Conservation (phyloP, 139 green algal species). For the Marvania coccoides region DNA sequence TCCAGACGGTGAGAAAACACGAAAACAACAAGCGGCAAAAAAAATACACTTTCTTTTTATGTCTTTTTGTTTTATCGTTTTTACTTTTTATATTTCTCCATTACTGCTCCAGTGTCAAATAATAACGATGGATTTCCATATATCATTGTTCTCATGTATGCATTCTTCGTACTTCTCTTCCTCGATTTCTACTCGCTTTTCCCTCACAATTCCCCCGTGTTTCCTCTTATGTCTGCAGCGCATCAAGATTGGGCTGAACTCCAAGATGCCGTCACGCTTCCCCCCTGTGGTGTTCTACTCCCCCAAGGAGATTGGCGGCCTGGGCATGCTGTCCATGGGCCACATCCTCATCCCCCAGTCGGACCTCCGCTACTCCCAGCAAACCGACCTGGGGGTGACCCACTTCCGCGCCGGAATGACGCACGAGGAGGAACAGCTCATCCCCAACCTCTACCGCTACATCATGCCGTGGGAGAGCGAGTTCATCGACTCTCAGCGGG, state of each 20-base stretch:
- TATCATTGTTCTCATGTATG: neutral
- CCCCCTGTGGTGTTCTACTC: slow-evolving; percentile 97
- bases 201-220: neutral
- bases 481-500: slow-evolving; percentile 95
- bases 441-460: slow-evolving; percentile 97
- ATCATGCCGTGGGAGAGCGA: slow-evolving; percentile 97
- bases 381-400: slow-evolving; percentile 95
- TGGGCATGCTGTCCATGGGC: slow-evolving; percentile 99
- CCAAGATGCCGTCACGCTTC: slow-evolving; percentile 96
- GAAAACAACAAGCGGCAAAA: slow-evolving; percentile 47
- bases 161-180: neutral
- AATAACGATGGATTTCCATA: neutral
- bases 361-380: slow-evolving; percentile 60
- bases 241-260: slow-evolving; percentile 98
- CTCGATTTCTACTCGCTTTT: neutral
- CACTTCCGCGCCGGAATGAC: slow-evolving; percentile 98
- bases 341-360: slow-evolving; percentile 96
- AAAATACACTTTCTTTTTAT: neutral
- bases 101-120: neutral
- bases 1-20: slow-evolving; percentile 75
- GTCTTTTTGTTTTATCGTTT: neutral
- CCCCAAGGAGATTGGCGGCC: slow-evolving; percentile 97
- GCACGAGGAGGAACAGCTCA: slow-evolving; percentile 98
- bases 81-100: neutral
- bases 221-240: slow-evolving; percentile 25